Evolutionary conservation across 202 grass and related monocot species (phyloP).

Genomic region (Panicum hallii): DNA sequence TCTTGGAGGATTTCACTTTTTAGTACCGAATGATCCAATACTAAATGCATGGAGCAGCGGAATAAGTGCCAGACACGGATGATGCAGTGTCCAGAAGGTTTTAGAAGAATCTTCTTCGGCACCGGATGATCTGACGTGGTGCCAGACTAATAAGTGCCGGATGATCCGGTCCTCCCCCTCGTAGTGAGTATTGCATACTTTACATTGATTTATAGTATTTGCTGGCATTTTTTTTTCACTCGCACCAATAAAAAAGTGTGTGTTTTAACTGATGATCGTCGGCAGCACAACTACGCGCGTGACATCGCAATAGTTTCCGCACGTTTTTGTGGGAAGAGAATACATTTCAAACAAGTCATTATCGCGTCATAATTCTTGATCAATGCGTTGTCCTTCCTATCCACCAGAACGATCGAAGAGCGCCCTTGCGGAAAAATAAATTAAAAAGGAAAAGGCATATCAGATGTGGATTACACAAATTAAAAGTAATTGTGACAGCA

Average conservation of each 20-base stretch:
- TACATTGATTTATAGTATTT: not conserved
- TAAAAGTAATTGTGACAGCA: slow-evolving; percentile 12
- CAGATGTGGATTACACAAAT: not conserved
- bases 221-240: not conserved
- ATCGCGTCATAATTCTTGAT: slow-evolving; percentile 20
- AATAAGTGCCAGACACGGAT: too few species aligned
- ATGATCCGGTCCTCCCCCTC: too few species aligned
- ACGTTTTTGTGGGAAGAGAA: not conserved
- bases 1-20: too few species aligned
- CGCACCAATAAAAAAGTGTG: not conserved
- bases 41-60: too few species aligned
- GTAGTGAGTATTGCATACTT: not conserved
- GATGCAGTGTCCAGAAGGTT: too few species aligned
- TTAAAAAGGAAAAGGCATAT: not conserved
- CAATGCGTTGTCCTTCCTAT: slow-evolving; percentile 10
- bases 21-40: too few species aligned
- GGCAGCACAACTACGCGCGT: not conserved
- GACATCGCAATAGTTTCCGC: not conserved
- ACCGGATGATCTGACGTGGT: too few species aligned
- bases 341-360: slow-evolving; percentile 11
- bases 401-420: not conserved
- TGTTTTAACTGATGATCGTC: not conserved
- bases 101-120: too few species aligned
- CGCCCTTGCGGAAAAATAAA: not conserved
- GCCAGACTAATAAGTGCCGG: too few species aligned